Conservation (phyloP, 2,329 filamentous ascomycete genomes). For the Phialemonium atrogriseum region DNA sequence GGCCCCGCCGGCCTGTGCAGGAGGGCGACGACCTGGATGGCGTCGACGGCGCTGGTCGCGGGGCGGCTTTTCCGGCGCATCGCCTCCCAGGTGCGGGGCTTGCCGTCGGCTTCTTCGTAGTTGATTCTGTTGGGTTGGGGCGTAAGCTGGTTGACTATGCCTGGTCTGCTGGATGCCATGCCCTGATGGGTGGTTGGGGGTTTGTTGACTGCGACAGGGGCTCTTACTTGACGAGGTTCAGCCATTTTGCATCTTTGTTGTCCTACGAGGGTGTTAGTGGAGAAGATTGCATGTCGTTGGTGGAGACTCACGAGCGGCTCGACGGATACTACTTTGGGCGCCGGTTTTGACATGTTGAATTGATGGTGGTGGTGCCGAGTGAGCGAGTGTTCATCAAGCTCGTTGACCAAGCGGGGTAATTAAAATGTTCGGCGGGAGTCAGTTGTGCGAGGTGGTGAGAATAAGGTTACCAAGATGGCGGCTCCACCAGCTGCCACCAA, state of each 20-base stretch:
- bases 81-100: slow-evolving; percentile 56
- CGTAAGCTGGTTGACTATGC: slow-evolving; percentile 1
- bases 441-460: too few relatives aligned
- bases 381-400: too few relatives aligned
- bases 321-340: slow-evolving; percentile 12
- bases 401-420: too few relatives aligned
- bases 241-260: slow-evolving; percentile 45
- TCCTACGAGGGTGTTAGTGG: slow-evolving; percentile 22
- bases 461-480: too few relatives aligned
- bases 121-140: slow-evolving; percentile 34
- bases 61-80: slow-evolving; percentile 58
- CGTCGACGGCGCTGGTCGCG: slow-evolving; percentile 50
- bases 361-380: too few relatives aligned
- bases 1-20: slow-evolving; percentile 40
- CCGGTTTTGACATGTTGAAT: too few relatives aligned
- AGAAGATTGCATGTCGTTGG: too few relatives aligned
- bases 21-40: slow-evolving; percentile 61
- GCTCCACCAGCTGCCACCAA: too few relatives aligned
- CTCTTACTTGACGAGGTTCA: slow-evolving; percentile 42
- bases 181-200: too few relatives aligned
- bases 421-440: too few relatives aligned
- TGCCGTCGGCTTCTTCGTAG: slow-evolving; percentile 52
- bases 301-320: slow-evolving; percentile 15
- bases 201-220: too few relatives aligned
- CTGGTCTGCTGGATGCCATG: too few relatives aligned